These are phyloP conservation scores for Volvox carteri DNA, from an alignment of 163 green algal genomes.

Conservation along the genomic window DNA sequence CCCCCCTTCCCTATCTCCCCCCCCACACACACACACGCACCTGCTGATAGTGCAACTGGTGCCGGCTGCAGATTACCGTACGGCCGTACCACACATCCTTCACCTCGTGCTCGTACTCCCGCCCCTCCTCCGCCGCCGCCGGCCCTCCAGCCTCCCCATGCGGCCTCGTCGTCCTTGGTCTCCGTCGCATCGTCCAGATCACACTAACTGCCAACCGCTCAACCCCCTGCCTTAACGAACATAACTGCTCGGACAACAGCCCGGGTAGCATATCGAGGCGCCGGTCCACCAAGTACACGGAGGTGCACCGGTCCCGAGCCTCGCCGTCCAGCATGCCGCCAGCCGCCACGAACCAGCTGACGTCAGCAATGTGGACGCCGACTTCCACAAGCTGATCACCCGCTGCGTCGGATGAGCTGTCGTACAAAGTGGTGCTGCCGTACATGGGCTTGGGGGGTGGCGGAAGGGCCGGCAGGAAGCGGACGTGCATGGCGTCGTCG, in stretches of 20 bases:
- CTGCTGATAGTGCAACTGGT: constrained; percentile 71
- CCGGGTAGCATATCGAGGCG: constrained; percentile 89
- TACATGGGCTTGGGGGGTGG: neutral
- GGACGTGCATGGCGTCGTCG: constrained; percentile 86
- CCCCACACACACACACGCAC: neutral
- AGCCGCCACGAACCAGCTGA: constrained; percentile 66
- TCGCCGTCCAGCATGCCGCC: constrained; percentile 71
- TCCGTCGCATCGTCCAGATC: constrained; percentile 82
- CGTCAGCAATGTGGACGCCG: constrained; percentile 88
- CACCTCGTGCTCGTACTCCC: constrained; percentile 53
- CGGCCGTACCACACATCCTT: constrained; percentile 82
- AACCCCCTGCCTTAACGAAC: constrained; percentile 73
- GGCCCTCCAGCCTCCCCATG: no score
- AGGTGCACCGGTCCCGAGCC: constrained; percentile 75
- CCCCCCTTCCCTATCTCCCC: neutral
- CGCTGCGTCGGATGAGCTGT: no score
- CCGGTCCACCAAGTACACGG: constrained; percentile 88
- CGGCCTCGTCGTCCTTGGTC: constrained; percentile 67
- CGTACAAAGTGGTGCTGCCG: neutral
- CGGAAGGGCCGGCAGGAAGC: constrained; percentile 56
- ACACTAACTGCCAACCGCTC: constrained; percentile 88
- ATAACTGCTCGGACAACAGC: constrained; percentile 82
- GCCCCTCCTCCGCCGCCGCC: neutral
- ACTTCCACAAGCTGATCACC: constrained; percentile 67
- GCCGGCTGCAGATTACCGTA: constrained; percentile 78